These are phyloP conservation scores for Fusarium sp. DNA, from an alignment of 2,329 filamentous ascomycete species.

Conservation along the genomic window DNA sequence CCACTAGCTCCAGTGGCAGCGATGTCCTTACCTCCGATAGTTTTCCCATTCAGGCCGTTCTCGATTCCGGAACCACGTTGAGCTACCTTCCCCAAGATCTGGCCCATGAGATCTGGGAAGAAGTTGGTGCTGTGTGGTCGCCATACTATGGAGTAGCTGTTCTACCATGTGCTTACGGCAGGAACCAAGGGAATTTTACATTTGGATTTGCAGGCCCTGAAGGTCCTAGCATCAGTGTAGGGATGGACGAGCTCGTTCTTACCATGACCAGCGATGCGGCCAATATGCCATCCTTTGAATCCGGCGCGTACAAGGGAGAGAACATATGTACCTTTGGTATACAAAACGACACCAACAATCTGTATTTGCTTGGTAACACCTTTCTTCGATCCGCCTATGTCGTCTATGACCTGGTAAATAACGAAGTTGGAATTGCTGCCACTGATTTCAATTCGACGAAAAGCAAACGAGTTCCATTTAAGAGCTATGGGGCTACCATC, in stretches of 20 bases:
- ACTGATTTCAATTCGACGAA: constrained; percentile 64
- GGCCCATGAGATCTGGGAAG: constrained; percentile 60
- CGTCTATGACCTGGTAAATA: constrained; percentile 67
- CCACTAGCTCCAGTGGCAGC: constrained; percentile 57
- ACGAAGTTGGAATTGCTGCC: constrained; percentile 62
- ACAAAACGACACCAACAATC: constrained; percentile 54
- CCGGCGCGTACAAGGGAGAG: constrained; percentile 55
- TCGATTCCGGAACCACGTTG: constrained; percentile 79
- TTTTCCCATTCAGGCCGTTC: constrained; percentile 66
- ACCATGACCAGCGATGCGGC: constrained; percentile 48
- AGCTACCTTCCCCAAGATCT: constrained; percentile 73
- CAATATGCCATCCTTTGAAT: constrained; percentile 46
- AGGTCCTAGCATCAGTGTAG: constrained; percentile 60
- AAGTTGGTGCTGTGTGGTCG: constrained; percentile 61
- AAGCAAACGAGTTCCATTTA: constrained; percentile 59
- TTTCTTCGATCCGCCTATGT: constrained; percentile 68
- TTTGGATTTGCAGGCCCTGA: constrained; percentile 61
- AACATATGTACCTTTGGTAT: constrained; percentile 65
- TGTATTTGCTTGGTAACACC: constrained; percentile 63
- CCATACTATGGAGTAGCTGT: constrained; percentile 50
- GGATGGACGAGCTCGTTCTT: constrained; percentile 65
- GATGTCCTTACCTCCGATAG: constrained; percentile 54
- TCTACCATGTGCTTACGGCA: constrained; percentile 59
- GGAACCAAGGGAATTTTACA: constrained; percentile 57
- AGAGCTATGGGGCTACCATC: constrained; percentile 58